These are phyloP conservation scores for Solanum hybrid DNA, from an alignment of 305 asterid species.

Conservation along the genomic window DNA sequence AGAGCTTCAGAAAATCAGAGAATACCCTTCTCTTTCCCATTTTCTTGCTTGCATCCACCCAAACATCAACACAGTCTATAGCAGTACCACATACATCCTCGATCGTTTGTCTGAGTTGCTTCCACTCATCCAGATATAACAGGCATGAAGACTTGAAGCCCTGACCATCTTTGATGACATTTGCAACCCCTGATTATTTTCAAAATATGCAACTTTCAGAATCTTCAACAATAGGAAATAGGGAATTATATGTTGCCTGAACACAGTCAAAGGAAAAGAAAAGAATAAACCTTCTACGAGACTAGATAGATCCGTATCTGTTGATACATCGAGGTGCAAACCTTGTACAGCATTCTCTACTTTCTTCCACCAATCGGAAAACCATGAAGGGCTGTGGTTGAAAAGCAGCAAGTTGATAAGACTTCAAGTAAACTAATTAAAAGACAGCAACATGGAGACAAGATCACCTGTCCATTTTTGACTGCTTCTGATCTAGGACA, in stretches of 20 bases:
- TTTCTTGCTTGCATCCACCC: conserved; percentile 64
- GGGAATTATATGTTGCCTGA: background rate
- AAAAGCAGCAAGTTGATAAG: conserved; percentile 3
- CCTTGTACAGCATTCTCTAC: conserved; percentile 20
- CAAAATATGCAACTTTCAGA: conserved; percentile 10
- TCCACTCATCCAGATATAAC: conserved; percentile 39
- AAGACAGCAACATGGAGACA: background rate
- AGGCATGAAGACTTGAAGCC: conserved; percentile 34
- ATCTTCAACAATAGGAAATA: background rate
- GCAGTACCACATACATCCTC: conserved; percentile 33
- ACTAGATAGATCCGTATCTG: conserved; percentile 20
- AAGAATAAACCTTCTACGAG: conserved; percentile 19
- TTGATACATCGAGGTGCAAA: conserved; percentile 12
- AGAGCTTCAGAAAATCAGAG: conserved; percentile 59
- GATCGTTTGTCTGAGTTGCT: conserved; percentile 42
- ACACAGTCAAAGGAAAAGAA: conserved; percentile 6
- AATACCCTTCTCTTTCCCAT: conserved; percentile 59
- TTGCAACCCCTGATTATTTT: conserved; percentile 34
- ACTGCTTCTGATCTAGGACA: conserved; percentile 33
- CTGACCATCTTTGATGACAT: conserved; percentile 22
- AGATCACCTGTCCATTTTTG: conserved; percentile 42
- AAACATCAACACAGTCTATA: conserved; percentile 49
- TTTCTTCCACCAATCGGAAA: conserved; percentile 52
- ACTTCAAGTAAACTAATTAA: background rate
- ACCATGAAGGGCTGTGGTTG: conserved; percentile 45